phyloP scores from a whole-genome alignment of 768 basidiomycete species.

The Pleurotus salmoneostramineus region DNA sequence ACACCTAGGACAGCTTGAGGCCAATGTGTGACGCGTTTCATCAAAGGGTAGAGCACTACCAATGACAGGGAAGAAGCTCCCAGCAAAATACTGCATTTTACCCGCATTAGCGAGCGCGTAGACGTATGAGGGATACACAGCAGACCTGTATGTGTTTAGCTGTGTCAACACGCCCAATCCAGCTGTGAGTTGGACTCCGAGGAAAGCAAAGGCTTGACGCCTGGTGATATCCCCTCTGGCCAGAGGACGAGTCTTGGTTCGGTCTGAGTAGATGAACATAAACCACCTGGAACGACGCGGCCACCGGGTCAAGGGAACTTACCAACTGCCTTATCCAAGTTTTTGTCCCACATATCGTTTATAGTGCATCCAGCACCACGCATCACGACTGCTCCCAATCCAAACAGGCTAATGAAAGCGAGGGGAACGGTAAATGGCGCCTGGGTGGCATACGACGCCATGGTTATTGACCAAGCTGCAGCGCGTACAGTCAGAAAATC shows the following conservation, averaged over 20 bases:
- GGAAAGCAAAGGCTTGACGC: constrained; percentile 74
- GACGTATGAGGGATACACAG: neutral
- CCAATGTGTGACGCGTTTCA: constrained; percentile 98
- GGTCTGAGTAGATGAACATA: constrained; percentile 39
- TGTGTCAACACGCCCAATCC: constrained; percentile 87
- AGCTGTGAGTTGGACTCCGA: constrained; percentile 74
- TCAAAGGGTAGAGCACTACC: constrained; percentile 88
- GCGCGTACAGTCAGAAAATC: constrained; percentile 4
- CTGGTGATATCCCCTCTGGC: constrained; percentile 78
- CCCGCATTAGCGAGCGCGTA: neutral
- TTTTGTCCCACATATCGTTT: constrained; percentile 97
- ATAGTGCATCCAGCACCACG: constrained; percentile 98
- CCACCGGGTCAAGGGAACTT: constrained; percentile 14
- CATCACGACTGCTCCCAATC: constrained; percentile 90
- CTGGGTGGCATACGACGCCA: constrained; percentile 83
- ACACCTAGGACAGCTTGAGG: constrained; percentile 92
- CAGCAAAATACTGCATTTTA: constrained; percentile 65
- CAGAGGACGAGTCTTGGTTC: constrained; percentile 86
- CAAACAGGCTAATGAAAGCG: constrained; percentile 80
- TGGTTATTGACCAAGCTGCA: constrained; percentile 95
- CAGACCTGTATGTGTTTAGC: constrained; percentile 92
- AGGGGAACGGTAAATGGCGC: constrained; percentile 65
- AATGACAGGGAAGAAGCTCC: constrained; percentile 89
- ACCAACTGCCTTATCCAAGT: constrained; percentile 92
- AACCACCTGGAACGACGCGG: constrained; percentile 1